Evolutionary conservation across 2,329 filamentous ascomycete genomes (phyloP), one percentile per base, ranked within the genome.

Genomic region (Diaporthe sp.): DNA sequence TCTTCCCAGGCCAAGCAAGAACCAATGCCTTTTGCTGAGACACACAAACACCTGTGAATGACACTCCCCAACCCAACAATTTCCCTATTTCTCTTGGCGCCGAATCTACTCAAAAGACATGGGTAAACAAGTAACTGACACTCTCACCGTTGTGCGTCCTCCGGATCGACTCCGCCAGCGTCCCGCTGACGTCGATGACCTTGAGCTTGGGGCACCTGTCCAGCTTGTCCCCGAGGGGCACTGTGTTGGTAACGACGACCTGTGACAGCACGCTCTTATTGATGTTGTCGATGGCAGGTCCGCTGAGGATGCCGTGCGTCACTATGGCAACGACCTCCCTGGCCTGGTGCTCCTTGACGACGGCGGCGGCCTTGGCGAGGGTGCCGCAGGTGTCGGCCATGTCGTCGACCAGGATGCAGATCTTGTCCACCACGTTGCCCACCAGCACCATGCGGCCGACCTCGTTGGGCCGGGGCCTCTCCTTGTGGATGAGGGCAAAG

Each of bases 401-500:
- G 83, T 98, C 96, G 83, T 98, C 96, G 65, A 99, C 96, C 67
- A 99, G 92, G 82, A 99, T 98, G 76, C 96, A 96, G 42, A 96
- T 93, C 87, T 97, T 97, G 86, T 94, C 94, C 79, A 92, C 90
- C 34, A 96, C 93, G 82, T 95, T 91, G 78, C 94, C 94, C 28
- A 96, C 94, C 42, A 96, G 87, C 91, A 96, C 94, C 93, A 96
- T 95, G 58, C 93, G 94, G 19, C 92, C 94, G 79, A 77, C 76
- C 68, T 77, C 76, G 72, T 95, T 94, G 83, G 95, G 93, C 37
- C 92, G 91, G 1, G 76, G 76, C 3, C 76, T 70, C 72, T 77
- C 76, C 93, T 98, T 99, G 89, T 99, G 97, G 81, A 99, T 99
- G 76, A 99, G 91, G 65, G 97, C 97, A 86, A 99, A 98, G 76